A percentile compares a stretch with the other conserved stretches of the same genome.
These are phyloP conservation scores for Mercurialis annua DNA, from an alignment of 345 rosid species.

Conservation along the genomic window DNA sequence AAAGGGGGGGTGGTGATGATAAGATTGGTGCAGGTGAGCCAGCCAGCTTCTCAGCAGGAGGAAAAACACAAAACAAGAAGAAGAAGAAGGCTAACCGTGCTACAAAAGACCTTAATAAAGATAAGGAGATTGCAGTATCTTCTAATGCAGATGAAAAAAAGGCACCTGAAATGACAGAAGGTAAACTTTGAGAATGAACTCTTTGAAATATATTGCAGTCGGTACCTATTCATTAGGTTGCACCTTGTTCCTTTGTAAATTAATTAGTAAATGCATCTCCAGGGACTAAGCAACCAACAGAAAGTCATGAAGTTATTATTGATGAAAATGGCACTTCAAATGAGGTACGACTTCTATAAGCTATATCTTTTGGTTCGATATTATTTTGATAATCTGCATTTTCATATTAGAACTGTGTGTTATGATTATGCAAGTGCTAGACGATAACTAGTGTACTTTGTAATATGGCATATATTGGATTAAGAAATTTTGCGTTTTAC, in stretches of 20 bases:
- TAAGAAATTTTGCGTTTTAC: too few species aligned
- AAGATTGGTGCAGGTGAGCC: not conserved
- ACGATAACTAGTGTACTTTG: too few species aligned
- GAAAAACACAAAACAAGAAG: not conserved
- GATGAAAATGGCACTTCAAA: conserved; percentile 9
- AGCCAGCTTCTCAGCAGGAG: not conserved
- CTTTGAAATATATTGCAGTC: not conserved
- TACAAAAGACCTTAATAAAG: not conserved
- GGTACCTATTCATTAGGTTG: not conserved
- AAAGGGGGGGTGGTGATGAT: not conserved
- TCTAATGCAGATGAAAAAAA: conserved; percentile 23
- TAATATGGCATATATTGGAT: too few species aligned
- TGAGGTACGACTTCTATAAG: conserved; percentile 25
- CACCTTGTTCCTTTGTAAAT: not conserved
- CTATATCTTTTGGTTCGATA: not conserved
- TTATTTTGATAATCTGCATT: too few species aligned
- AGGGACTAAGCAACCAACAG: conserved; percentile 19
- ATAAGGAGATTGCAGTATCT: conserved; percentile 6
- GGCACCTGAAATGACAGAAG: conserved; percentile 11
- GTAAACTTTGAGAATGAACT: conserved; percentile 15
- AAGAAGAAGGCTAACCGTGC: not conserved
- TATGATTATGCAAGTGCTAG: too few species aligned
- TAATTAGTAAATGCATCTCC: conserved; percentile 1
- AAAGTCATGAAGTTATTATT: conserved; percentile 13
- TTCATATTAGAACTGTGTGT: too few species aligned